Base-by-base conservation (phyloP, 208 protist genomes). In the Trypanosomatidae sp. region DNA sequence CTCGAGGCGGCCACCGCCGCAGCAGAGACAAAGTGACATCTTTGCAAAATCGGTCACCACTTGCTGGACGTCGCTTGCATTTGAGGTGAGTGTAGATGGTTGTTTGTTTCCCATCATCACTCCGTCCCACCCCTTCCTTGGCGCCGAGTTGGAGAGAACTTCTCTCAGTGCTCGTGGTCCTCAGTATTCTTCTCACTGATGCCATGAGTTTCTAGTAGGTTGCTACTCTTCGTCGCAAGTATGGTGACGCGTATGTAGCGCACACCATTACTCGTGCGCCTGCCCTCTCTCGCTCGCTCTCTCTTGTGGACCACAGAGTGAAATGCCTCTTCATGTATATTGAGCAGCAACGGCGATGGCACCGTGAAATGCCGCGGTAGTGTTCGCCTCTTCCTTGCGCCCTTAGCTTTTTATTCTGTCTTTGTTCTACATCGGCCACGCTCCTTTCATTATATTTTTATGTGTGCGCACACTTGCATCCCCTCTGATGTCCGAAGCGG, bases 1-100 rank as follows among this genome's bases (percentile, higher is more conserved):
- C 41, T 82, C 30, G 81, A 88, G 36, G 79, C 58, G 19, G 69
- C 44, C 1, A 39, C 76, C 2, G 53, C 70, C 9, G 66, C 66
- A n/a, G 66, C 66, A 69, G n/a, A 46, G 59, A 49, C 19, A 46
- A 69, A 41, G 74, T 44, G 58, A 44, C 66, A 47, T 52, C 47
- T 36, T 52, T 36, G 10, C 58, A 62, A n/a, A 52, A 19, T 73
- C 43, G 46, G 19, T n/a, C 60, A 72, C 50, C 47, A 56, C 70
- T 44, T 71, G n/a, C 62, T 39, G 7, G 33, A 4, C 33, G 15
- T 64, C 33, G 58, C n/a, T 17, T 66, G 62, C 6, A 12, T 19
- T 39, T 10, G 62, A 30, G 17, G 41, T 66, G 8, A 44, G 30
- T 66, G 62, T 30, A 9, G 25, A 25, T 25, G 4, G 7, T 25